Conservation (phyloP, 2,329 filamentous ascomycete genomes). For the Apiospora pterosperma region DNA sequence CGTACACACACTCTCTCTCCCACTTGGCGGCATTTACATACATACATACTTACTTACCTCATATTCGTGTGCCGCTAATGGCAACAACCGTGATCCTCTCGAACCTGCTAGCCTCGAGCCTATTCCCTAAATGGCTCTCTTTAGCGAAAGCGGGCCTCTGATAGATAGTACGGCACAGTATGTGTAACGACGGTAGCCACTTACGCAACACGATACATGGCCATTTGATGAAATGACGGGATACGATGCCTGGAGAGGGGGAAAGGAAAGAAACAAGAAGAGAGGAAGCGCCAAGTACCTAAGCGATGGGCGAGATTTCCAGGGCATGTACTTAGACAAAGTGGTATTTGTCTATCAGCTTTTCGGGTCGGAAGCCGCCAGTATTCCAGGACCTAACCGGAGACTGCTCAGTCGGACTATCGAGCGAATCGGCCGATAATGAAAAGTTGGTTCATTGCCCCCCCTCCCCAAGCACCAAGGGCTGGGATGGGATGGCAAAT, state of each 20-base stretch:
- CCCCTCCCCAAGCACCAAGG: not conserved
- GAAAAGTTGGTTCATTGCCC: not conserved
- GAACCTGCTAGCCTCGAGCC: not conserved
- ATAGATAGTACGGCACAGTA: not conserved
- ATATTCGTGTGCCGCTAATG: not conserved
- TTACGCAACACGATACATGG: not conserved
- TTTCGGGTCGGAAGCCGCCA: not conserved
- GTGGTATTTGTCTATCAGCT: not conserved
- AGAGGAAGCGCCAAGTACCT: not conserved
- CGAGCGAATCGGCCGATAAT: constrained; percentile 9
- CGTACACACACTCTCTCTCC: not conserved
- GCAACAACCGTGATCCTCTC: not conserved
- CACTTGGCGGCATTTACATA: not conserved
- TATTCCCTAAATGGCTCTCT: not conserved
- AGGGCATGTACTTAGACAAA: not conserved
- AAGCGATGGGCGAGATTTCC: not conserved
- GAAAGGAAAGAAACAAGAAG: not conserved
- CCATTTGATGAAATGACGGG: not conserved
- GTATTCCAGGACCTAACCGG: not conserved
- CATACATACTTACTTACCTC: too few species aligned
- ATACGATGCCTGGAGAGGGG: not conserved
- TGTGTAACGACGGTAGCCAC: not conserved
- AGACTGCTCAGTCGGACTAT: constrained; percentile 4
- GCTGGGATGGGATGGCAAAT: not conserved
- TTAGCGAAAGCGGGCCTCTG: not conserved